Evolutionary conservation across 2,329 filamentous ascomycete species (phyloP).

Genomic region (Ophiostoma himal-ulmi): DNA sequence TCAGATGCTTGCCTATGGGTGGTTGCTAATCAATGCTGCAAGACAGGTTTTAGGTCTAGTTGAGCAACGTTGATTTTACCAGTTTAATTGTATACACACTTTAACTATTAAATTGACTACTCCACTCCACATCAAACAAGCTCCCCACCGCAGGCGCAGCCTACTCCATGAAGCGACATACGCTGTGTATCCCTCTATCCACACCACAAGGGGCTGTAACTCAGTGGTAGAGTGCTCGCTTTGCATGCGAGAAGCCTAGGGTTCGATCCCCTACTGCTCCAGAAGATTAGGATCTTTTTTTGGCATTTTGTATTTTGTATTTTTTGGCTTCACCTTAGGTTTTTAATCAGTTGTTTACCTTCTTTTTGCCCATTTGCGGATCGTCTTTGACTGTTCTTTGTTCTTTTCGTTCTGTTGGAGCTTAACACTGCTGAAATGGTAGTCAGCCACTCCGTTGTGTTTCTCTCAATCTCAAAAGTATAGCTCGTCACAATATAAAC

Average conservation of each 20-base stretch:
- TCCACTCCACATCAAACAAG: background rate
- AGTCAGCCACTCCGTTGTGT: background rate
- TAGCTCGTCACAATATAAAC: background rate
- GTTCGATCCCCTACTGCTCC: slow-evolving; percentile 9
- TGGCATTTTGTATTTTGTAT: background rate
- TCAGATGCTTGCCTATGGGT: too few species aligned
- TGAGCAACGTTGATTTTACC: background rate
- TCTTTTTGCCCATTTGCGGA: background rate
- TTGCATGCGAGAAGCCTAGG: slow-evolving; percentile 1
- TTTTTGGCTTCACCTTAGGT: background rate
- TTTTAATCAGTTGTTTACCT: background rate
- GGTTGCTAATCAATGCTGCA: too few species aligned
- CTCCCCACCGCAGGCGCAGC: background rate
- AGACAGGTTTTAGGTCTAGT: too few species aligned
- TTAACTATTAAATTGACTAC: background rate
- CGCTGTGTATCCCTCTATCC: background rate
- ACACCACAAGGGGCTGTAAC: slow-evolving; percentile 6
- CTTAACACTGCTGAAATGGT: background rate
- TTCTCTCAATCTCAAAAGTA: background rate
- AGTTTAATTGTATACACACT: background rate
- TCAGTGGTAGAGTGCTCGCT: slow-evolving; percentile 10
- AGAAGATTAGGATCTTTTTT: background rate
- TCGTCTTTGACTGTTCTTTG: background rate
- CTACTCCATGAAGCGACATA: background rate
- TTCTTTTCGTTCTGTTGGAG: background rate